A percentile compares a stretch with the other conserved stretches of the same genome.
Evolutionary conservation across 495 filamentous ascomycete genomes (phyloP).

Genomic region (Penicillium paradoxum): DNA sequence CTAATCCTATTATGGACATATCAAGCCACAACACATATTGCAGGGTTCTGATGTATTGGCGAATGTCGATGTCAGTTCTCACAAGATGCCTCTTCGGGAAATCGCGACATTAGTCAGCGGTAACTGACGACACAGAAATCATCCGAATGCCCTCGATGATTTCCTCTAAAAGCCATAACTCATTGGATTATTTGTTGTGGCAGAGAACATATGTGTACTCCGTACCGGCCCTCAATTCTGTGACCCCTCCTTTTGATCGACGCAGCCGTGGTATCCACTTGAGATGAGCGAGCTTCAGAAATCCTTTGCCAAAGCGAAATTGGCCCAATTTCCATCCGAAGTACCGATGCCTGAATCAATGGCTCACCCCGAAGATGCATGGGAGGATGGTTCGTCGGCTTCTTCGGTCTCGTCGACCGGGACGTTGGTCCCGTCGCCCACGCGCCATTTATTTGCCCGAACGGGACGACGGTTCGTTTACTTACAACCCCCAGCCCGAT

Average conservation of each 20-base stretch:
- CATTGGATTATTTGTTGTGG: no score
- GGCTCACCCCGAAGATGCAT: conserved; percentile 15
- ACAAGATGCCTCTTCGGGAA: neutral
- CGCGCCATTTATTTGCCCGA: conserved; percentile 66
- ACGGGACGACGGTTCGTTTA: conserved; percentile 52
- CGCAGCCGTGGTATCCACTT: conserved; percentile 1
- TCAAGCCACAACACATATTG: no score
- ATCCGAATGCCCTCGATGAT: neutral
- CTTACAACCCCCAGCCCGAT: neutral
- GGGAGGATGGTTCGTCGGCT: conserved; percentile 58
- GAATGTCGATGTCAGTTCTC: neutral
- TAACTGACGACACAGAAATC: neutral
- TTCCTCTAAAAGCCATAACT: neutral
- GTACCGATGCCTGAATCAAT: conserved; percentile 42
- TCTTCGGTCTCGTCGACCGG: conserved; percentile 82
- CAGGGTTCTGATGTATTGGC: neutral
- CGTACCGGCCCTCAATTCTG: neutral
- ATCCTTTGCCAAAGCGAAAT: conserved; percentile 75
- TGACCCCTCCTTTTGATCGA: conserved; percentile 1
- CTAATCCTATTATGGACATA: no score
- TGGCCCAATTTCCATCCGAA: conserved; percentile 57
- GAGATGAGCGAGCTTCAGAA: conserved; percentile 84
- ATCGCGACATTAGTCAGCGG: neutral
- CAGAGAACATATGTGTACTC: neutral
- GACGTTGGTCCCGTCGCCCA: conserved; percentile 77